phyloP scores from a whole-genome alignment of 2,329 filamentous ascomycete species.

The Aspergillus vadensis region DNA sequence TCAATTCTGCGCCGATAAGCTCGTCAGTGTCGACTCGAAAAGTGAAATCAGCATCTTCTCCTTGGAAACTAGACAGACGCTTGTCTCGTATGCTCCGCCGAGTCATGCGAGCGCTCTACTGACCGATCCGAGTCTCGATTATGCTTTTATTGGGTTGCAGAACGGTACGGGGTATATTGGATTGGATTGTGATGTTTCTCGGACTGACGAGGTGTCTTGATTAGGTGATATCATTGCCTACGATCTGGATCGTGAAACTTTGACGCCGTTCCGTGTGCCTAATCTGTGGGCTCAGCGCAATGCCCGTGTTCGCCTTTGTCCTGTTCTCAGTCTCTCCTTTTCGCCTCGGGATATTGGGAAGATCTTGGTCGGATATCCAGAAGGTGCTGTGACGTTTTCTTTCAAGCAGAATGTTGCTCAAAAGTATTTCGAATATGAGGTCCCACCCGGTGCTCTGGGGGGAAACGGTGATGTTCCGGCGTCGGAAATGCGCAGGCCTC shows the following conservation, averaged over 20 bases:
- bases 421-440: constrained; percentile 79
- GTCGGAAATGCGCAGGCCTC: constrained; percentile 67
- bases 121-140: constrained; percentile 89
- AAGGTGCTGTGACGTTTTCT: constrained; percentile 86
- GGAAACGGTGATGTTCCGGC: constrained; percentile 65
- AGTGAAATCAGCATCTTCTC: constrained; percentile 87
- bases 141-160: constrained; percentile 81
- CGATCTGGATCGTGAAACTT: constrained; percentile 78
- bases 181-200: background rate
- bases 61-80: constrained; percentile 66
- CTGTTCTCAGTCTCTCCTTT: constrained; percentile 76
- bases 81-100: constrained; percentile 73
- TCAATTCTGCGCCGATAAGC: constrained; percentile 82
- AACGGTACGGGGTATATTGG: constrained; percentile 52
- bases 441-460: constrained; percentile 82
- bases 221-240: constrained; percentile 82
- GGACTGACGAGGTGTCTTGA: constrained; percentile 7
- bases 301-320: constrained; percentile 63
- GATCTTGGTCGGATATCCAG: constrained; percentile 83
- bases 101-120: constrained; percentile 73
- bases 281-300: constrained; percentile 82
- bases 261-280: constrained; percentile 77
- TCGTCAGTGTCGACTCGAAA: constrained; percentile 80
- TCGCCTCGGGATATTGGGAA: constrained; percentile 93
- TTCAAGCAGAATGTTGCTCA: constrained; percentile 85